Evolutionary conservation across 345 rosid genomes (phyloP), one percentile per base, ranked within the genome.

Genomic region (Tarenaya hassleriana): DNA sequence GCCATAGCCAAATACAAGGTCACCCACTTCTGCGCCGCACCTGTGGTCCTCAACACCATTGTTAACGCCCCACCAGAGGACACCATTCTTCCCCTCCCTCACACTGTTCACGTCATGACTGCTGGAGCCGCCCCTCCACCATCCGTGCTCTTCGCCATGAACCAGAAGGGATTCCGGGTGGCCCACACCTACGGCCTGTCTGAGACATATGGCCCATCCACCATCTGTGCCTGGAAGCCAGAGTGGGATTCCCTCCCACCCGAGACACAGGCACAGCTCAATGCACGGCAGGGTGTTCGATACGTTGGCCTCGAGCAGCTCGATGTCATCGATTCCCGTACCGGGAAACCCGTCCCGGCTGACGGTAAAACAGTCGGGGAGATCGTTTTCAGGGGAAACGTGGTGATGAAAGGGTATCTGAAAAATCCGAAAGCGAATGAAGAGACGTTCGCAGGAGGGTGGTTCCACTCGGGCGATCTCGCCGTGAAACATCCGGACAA

Each of bases 91-190:
- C 95, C 95, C 16, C 85, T 88, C 27, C 99, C 95, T 20, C 91
- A 75, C 12, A 50, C 59, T 13, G 94, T 92, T 40, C 69, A 83
- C 5, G 94, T 92, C 16, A 92, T 73, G 80, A 92, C 94, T 0
- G 97, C 85, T 14, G 97, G 98, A 46, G 95, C 91, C 27, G 85
- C 97, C 16, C 97, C 97, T 3, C 90, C 99, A 9, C 91, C 86
- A 47, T 73, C 95, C 5, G 66, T 83, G 32, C 86, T 85, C 75
- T 67, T 51, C 37, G 75, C 72, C 20, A 88, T 88, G 97, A 70
- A 82, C 31, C 72, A 78, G 45, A 80, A 71, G 19, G 97, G 95
- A 50, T 88, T 92, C 72, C 77, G 79, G 3, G 82, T 85, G 35
- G 67, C 95, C 21, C 95, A 88, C 77, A 77, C 88, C 8, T 88